These are phyloP conservation scores for Aphanomyces stellatus DNA, from an alignment of 352 stramenopile species.

Conservation along the genomic window DNA sequence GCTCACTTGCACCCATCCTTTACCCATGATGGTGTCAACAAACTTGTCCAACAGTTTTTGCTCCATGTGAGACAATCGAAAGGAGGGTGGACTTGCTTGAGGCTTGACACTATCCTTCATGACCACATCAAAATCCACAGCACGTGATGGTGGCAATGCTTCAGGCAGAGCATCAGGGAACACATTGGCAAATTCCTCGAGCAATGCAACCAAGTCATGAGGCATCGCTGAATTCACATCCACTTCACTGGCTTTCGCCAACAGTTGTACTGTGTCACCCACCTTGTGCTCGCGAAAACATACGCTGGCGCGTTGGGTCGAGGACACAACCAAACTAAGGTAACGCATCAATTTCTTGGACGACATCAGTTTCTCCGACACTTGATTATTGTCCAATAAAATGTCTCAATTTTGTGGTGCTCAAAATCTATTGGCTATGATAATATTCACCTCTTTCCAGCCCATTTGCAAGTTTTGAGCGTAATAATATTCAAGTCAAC, in stretches of 20 bases:
- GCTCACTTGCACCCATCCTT: conserved; percentile 22
- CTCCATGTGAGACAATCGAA: conserved; percentile 18
- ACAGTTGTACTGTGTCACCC: too few species aligned
- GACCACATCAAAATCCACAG: conserved; percentile 2
- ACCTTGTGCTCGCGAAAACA: too few species aligned
- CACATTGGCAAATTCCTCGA: neutral
- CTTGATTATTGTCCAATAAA: neutral
- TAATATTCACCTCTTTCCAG: neutral
- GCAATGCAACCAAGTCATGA: neutral
- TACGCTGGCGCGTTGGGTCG: too few species aligned
- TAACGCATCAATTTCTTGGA: neutral
- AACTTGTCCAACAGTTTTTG: conserved; percentile 9
- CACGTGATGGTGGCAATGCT: neutral
- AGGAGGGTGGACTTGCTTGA: neutral
- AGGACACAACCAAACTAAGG: too few species aligned
- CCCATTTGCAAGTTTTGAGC: neutral
- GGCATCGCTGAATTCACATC: too few species aligned
- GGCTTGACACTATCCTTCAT: neutral
- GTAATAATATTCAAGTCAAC: neutral
- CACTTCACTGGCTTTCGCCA: too few species aligned
- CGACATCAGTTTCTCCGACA: neutral
- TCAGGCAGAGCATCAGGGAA: neutral
- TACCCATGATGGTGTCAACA: conserved; percentile 13
- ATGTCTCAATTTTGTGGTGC: neutral
- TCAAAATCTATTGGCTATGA: neutral